A percentile compares a stretch with the other conserved stretches of the same genome.
These are phyloP conservation scores for Niveomyces coronatus DNA, from an alignment of 2,329 filamentous ascomycete genomes.

Conservation along the genomic window DNA sequence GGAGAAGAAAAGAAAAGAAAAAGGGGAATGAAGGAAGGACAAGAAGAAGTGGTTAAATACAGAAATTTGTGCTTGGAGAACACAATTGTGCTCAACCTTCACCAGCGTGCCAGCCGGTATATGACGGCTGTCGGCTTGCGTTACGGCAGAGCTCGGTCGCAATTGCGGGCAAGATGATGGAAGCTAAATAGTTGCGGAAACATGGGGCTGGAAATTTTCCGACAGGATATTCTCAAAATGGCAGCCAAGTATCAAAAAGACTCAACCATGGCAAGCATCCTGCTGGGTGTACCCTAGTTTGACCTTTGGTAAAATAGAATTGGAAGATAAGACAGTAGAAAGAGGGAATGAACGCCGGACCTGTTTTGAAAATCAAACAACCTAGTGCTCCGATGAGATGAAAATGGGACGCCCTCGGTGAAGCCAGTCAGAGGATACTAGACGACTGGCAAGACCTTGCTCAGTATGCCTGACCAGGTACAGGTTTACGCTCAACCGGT, in stretches of 20 bases:
- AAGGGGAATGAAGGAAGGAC: not conserved
- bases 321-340: conserved; percentile 11
- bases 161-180: conserved; percentile 1
- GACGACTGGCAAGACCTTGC: conserved; percentile 4
- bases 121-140: conserved; percentile 6
- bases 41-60: conserved; percentile 11
- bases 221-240: not conserved
- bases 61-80: conserved; percentile 2
- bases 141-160: conserved; percentile 5
- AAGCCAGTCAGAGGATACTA: conserved; percentile 7
- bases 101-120: conserved; percentile 20
- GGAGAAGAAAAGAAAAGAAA: not conserved
- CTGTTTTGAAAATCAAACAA: conserved; percentile 6
- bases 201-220: conserved; percentile 16
- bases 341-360: conserved; percentile 17
- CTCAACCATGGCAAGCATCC: not conserved
- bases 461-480: conserved; percentile 44
- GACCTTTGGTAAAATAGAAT: too few species aligned
- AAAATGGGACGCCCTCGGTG: not conserved
- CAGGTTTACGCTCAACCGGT: conserved; percentile 42
- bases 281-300: not conserved
- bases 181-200: not conserved
- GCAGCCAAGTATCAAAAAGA: not conserved
- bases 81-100: not conserved
- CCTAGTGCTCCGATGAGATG: conserved; percentile 2